Conservation (phyloP, 192 early-diverging fungal genomes). For the Rhizoclosmatium sp. region DNA sequence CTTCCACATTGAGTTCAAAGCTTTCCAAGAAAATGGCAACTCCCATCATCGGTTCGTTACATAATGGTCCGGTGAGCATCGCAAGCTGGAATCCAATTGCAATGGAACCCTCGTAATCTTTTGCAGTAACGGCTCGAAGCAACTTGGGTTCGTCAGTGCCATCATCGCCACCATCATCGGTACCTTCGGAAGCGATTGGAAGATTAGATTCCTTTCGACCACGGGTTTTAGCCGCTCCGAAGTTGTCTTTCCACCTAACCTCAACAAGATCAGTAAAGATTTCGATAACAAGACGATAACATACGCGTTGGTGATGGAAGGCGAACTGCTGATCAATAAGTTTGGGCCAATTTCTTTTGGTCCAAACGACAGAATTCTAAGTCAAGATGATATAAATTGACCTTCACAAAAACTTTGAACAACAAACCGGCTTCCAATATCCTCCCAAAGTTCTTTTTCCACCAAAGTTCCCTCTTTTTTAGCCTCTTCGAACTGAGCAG, state of each 20-base stretch:
- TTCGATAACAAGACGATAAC: not conserved
- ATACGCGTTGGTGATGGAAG: constrained; percentile 32
- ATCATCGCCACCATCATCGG: not conserved
- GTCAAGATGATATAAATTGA: not conserved
- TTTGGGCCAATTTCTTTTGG: constrained; percentile 84
- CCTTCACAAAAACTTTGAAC: not conserved
- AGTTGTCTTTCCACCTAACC: constrained; percentile 18
- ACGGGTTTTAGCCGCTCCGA: not conserved
- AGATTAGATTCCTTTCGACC: not conserved
- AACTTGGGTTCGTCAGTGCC: not conserved
- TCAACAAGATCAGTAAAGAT: not conserved
- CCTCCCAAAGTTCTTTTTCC: constrained; percentile 52
- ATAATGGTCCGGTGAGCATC: constrained; percentile 87
- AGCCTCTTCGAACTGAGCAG: constrained; percentile 58
- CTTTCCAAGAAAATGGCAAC: constrained; percentile 80
- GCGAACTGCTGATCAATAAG: constrained; percentile 61
- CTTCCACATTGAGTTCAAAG: constrained; percentile 50
- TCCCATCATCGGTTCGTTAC: constrained; percentile 91
- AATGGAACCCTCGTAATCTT: constrained; percentile 74
- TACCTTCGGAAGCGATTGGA: not conserved
- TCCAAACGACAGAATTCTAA: constrained; percentile 83
- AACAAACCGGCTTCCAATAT: constrained; percentile 58
- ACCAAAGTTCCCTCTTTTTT: constrained; percentile 53
- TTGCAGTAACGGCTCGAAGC: not conserved
- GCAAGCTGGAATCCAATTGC: constrained; percentile 94